phyloP scores from a whole-genome alignment of 805 yeast species.

The Pichia sporocuriosa region DNA sequence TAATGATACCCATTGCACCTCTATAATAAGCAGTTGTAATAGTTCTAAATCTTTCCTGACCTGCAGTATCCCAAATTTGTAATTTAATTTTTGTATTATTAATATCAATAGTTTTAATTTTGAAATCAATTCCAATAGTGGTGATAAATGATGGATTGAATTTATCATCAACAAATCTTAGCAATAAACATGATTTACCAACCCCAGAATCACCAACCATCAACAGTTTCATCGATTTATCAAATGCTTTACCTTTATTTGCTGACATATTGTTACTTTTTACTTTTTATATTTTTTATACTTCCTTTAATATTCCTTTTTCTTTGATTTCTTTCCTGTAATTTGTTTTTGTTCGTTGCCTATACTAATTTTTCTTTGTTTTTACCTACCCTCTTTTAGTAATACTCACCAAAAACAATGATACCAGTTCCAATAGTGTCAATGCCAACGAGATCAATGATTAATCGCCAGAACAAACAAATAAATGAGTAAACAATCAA shows the following conservation, averaged over 20 bases:
- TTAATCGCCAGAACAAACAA: no score
- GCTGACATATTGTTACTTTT: no score
- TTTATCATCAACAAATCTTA: conserved; percentile 92
- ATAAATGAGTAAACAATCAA: no score
- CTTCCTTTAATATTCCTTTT: no score
- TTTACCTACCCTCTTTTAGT: no score
- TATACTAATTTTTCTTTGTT: no score
- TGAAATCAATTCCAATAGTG: conserved; percentile 97
- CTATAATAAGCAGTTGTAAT: conserved; percentile 90
- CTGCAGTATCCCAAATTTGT: conserved; percentile 97
- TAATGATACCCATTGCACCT: conserved; percentile 83
- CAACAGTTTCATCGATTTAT: conserved; percentile 84
- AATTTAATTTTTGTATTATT: conserved; percentile 90
- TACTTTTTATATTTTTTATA: no score
- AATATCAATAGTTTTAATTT: conserved; percentile 90
- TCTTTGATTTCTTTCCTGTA: no score
- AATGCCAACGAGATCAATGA: no score
- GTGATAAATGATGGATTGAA: conserved; percentile 96
- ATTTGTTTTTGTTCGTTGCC: no score
- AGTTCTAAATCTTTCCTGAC: conserved; percentile 93
- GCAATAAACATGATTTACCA: conserved; percentile 81
- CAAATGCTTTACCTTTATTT: conserved; percentile 65
- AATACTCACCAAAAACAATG: no score
- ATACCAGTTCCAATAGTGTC: no score
- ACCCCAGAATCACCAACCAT: conserved; percentile 91